Percentiles rank a stretch among this genome's conserved stretches.
Evolutionary conservation across 192 early-diverging fungal genomes (phyloP).

Genomic region (Coemansia sp.): DNA sequence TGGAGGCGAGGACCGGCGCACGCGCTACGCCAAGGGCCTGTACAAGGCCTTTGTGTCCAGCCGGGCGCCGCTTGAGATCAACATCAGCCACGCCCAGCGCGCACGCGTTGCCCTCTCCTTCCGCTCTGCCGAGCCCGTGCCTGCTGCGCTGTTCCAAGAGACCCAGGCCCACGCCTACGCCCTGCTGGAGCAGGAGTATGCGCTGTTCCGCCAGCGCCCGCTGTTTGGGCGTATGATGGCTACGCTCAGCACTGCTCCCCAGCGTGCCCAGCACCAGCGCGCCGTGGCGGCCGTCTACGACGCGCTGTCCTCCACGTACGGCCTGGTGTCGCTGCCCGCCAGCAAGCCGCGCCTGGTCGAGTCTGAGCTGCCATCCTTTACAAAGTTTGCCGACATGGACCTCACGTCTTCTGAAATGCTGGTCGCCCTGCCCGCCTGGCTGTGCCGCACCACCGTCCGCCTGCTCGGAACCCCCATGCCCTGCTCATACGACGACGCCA

Average conservation of each 20-base stretch:
- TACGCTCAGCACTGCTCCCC: conserved; percentile 17
- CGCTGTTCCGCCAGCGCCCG: conserved; percentile 48
- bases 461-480: conserved; percentile 43
- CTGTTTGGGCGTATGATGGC: conserved; percentile 45
- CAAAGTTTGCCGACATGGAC: conserved; percentile 53
- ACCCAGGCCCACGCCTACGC: conserved; percentile 37
- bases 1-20: conserved; percentile 24
- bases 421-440: conserved; percentile 48
- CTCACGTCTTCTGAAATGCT: conserved; percentile 38
- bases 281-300: conserved; percentile 43
- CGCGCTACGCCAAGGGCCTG: conserved; percentile 50
- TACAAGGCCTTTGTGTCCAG: conserved; percentile 53
- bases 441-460: conserved; percentile 45
- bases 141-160: conserved; percentile 35
- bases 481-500: conserved; percentile 19
- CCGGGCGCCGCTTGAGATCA: conserved; percentile 48
- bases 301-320: conserved; percentile 34
- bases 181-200: conserved; percentile 47
- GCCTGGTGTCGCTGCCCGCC: conserved; percentile 22
- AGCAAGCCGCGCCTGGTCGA: conserved; percentile 36
- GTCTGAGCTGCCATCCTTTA: conserved; percentile 39
- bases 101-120: conserved; percentile 27
- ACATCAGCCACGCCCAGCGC: conserved; percentile 50
- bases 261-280: conserved; percentile 16
- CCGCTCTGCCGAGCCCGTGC: conserved; percentile 19